phyloP scores from a whole-genome alignment of 441 rosid species.

The Capsella rubella region DNA sequence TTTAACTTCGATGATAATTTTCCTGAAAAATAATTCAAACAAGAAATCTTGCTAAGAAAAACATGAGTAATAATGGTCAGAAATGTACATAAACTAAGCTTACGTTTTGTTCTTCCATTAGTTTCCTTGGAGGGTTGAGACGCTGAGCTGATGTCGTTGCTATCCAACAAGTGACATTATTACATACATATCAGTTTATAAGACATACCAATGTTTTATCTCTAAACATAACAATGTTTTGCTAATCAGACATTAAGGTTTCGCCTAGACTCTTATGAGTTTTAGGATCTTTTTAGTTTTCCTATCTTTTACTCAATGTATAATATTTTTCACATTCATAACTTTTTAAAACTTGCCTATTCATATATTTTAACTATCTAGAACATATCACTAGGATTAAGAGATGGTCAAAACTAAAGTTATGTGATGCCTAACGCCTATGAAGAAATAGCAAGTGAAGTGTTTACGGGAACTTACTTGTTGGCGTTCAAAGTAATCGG shows the following conservation, averaged over 20 bases:
- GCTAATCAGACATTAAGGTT: not conserved
- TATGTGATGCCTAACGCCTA: not conserved
- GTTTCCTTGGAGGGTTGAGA: not conserved
- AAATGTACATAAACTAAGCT: not conserved
- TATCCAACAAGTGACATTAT: not conserved
- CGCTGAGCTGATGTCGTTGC: not conserved
- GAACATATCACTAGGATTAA: not conserved
- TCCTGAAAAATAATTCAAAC: not conserved
- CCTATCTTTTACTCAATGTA: too few relatives aligned
- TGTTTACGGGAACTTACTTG: not conserved
- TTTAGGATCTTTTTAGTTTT: too few relatives aligned
- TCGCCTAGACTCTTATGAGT: not conserved
- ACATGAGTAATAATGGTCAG: not conserved
- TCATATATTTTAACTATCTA: too few relatives aligned
- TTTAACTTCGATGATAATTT: constrained; percentile 4
- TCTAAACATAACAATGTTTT: not conserved
- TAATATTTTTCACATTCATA: too few relatives aligned
- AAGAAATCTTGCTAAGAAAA: not conserved
- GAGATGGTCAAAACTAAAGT: not conserved
- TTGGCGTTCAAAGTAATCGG: not conserved
- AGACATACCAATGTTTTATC: not conserved
- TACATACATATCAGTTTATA: not conserved
- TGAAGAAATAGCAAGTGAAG: not conserved
- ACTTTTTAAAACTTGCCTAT: too few relatives aligned
- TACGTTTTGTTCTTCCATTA: not conserved